Evolutionary conservation across 1,284 basidiomycete genomes (phyloP).

Genomic region (Coniferiporia weirii): DNA sequence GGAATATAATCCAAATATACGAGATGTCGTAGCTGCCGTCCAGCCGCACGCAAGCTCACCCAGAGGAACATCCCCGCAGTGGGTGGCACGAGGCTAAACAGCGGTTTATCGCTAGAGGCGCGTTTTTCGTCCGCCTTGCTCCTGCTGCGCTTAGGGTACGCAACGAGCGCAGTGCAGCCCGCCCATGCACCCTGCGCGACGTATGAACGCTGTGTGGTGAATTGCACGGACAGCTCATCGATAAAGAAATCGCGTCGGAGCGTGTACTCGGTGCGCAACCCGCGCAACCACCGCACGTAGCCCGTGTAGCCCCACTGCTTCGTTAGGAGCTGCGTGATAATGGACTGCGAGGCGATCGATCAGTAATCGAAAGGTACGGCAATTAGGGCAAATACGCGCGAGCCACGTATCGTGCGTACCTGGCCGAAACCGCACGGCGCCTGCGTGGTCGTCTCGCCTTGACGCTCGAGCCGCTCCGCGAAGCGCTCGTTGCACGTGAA

Average conservation of each 20-base stretch:
- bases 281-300: conserved; percentile 73
- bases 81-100: conserved; percentile 70
- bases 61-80: conserved; percentile 67
- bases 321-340: conserved; percentile 57
- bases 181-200: conserved; percentile 32
- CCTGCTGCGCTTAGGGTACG: conserved; percentile 29
- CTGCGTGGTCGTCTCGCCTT: conserved; percentile 69
- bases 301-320: conserved; percentile 65
- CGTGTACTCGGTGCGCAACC: conserved; percentile 52
- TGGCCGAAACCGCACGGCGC: conserved; percentile 71
- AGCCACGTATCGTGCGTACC: conserved; percentile 27
- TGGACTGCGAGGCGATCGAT: conserved; percentile 32
- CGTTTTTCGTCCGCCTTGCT: conserved; percentile 33
- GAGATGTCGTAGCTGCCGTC: not conserved
- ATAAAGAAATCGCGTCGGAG: conserved; percentile 56
- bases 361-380: not conserved
- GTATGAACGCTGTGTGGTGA: conserved; percentile 36
- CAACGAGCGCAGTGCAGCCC: conserved; percentile 40
- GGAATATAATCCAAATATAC: not conserved
- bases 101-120: conserved; percentile 27
- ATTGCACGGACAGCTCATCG: conserved; percentile 50
- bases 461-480: conserved; percentile 71
- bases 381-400: not conserved
- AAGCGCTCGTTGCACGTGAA: conserved; percentile 68
- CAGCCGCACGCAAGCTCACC: conserved; percentile 32